Base-by-base conservation (phyloP, 2,329 filamentous ascomycete species). In the Ophiostoma sp. region DNA sequence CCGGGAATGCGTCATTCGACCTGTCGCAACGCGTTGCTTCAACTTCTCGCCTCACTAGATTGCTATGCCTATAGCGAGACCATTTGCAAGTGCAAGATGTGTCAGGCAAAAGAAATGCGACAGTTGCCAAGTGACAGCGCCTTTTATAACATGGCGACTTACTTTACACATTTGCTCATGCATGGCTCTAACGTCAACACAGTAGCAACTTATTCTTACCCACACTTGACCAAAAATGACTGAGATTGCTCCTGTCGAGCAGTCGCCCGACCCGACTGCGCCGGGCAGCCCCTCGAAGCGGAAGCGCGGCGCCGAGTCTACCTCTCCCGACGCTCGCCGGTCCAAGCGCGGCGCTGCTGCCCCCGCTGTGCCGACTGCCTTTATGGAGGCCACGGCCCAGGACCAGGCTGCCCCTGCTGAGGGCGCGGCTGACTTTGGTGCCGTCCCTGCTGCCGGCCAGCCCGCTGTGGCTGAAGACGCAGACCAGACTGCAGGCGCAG, bases 371-470 rank as follows among this genome's bases (percentile, higher is more conserved):
- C 78, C 83, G 74, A 83, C 85, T 2, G 83, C 86, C 17, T 89
- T 88, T 77, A 87, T 89, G 42, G 87, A 89, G 76, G 85, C 86
- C 57, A 84, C 86, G 59, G 85, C 88, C 36, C 86, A 87, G 11
- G 83, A 83, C 5, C 83, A 83, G 68, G 36, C 61, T 19, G 31
- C 6, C 22, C 7, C 83, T 11, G 4, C 19, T 28, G 71, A 50
- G 50, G 33, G n/a, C 36, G 15, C 50, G 6, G 85, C 87, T 74
- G 87, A 89, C 76, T 88, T 89, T 77, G 86, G 83, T 75, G 87
- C 87, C 42, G 83, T 89, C 6, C 86, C 88, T 77, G 87, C 87
- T 11, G 82, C 87, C 6, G 55, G 25, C n/a, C 82, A 79, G 25
- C 80, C 86, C 22, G 85, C 87, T 75, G 80, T 85, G 17, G 85